These are phyloP conservation scores for Barnettozyma pratensis DNA, from an alignment of 805 yeast genomes.

Conservation along the genomic window DNA sequence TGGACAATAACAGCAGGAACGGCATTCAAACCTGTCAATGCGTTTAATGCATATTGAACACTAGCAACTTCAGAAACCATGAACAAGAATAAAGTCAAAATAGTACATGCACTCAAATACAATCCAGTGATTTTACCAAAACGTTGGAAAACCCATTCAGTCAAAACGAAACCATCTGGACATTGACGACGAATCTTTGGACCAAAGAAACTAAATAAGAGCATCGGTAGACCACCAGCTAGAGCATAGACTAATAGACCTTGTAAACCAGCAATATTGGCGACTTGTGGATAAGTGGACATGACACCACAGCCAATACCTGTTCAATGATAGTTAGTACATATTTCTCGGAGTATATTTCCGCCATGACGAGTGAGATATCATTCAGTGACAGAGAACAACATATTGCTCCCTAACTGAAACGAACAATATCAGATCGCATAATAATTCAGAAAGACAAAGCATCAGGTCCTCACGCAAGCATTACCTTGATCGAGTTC, in stretches of 20 bases:
- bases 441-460: constrained; percentile 9
- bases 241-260: constrained; percentile 79
- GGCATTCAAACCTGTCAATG: constrained; percentile 74
- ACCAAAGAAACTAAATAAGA: constrained; percentile 77
- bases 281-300: constrained; percentile 82
- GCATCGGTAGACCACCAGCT: constrained; percentile 78
- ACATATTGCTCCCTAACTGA: too few species aligned
- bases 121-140: constrained; percentile 70
- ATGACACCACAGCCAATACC: constrained; percentile 90
- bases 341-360: background rate
- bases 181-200: constrained; percentile 73
- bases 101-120: constrained; percentile 74
- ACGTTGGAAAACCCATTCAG: constrained; percentile 90
- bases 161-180: constrained; percentile 86
- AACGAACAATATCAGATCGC: too few species aligned
- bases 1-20: constrained; percentile 80
- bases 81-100: constrained; percentile 77
- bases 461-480: constrained; percentile 64
- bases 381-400: too few species aligned
- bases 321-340: constrained; percentile 34
- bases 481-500: constrained; percentile 78
- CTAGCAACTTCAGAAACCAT: constrained; percentile 88
- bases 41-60: constrained; percentile 66
- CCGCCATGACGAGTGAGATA: background rate
- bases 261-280: constrained; percentile 79